Evolutionary conservation across 1,139 yeast species (phyloP).

Genomic region (Protomyces lactucae-debilis): DNA sequence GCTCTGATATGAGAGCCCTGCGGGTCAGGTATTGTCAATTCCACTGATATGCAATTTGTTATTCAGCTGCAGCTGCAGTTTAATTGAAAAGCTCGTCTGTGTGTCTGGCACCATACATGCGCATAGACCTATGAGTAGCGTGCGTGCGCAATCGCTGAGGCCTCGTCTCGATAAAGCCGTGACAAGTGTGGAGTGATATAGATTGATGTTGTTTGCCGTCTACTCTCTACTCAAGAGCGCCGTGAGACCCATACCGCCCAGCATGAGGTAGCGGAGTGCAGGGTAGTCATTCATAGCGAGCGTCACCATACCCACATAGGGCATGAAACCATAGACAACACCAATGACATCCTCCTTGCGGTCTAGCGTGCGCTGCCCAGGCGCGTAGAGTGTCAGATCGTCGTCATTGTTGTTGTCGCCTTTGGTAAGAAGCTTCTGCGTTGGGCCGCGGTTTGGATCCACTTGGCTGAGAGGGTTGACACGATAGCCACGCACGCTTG

Average conservation of each 20-base stretch:
- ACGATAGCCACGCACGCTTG: slow-evolving; percentile 1
- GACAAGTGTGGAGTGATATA: too few relatives aligned
- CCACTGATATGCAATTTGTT: too few relatives aligned
- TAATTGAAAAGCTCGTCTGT: too few relatives aligned
- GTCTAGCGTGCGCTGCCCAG: slow-evolving; percentile 69
- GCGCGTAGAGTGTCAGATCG: slow-evolving; percentile 79
- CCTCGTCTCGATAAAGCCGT: too few relatives aligned
- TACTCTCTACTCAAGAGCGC: slow-evolving; percentile 40
- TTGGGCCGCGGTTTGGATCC: slow-evolving; percentile 8
- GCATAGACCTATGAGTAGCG: too few relatives aligned
- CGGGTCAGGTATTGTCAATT: too few relatives aligned
- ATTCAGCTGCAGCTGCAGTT: too few relatives aligned
- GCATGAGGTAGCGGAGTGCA: slow-evolving; percentile 64
- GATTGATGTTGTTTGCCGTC: too few relatives aligned
- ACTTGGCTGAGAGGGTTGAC: slow-evolving; percentile 33
- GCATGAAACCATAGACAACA: slow-evolving; percentile 83
- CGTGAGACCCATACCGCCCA: slow-evolving; percentile 60
- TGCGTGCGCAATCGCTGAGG: too few relatives aligned
- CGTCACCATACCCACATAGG: slow-evolving; percentile 87
- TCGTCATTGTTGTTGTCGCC: slow-evolving; percentile 95
- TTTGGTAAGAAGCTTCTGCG: slow-evolving; percentile 63
- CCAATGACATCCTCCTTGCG: slow-evolving; percentile 78
- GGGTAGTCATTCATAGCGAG: slow-evolving; percentile 68
- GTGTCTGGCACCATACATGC: too few relatives aligned
- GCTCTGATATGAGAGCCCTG: too few relatives aligned